Evolutionary conservation across 352 stramenopile genomes (phyloP).

Genomic region (Globisporangium carolinianum): DNA sequence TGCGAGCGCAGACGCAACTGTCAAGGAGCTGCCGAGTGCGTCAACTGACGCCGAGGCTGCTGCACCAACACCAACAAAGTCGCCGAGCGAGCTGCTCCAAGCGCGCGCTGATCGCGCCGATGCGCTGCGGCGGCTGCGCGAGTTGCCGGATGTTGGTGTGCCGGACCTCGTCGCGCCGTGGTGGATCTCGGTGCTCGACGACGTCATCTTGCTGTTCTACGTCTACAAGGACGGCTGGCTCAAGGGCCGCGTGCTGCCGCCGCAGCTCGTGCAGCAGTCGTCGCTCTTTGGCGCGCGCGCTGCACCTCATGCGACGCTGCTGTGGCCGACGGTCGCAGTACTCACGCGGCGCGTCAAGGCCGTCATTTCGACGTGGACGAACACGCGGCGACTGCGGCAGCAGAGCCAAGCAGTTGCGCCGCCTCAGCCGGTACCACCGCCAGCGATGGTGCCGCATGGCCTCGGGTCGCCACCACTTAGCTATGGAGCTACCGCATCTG

Average conservation of each 20-base stretch:
- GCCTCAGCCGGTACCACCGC: neutral
- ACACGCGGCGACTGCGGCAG: slow-evolving; percentile 14
- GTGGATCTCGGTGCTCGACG: slow-evolving; percentile 76
- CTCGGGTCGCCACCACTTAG: neutral
- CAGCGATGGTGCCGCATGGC: neutral
- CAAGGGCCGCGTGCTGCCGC: slow-evolving; percentile 31
- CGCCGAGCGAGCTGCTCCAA: slow-evolving; percentile 1
- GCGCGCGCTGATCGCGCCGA: slow-evolving; percentile 20
- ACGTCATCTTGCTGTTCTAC: slow-evolving; percentile 63
- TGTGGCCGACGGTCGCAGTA: slow-evolving; percentile 42
- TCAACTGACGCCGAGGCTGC: neutral
- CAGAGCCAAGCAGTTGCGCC: neutral
- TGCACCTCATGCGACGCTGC: slow-evolving; percentile 4
- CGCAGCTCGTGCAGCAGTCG: slow-evolving; percentile 26
- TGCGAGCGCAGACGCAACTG: neutral
- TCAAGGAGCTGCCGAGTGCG: neutral
- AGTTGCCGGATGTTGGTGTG: slow-evolving; percentile 27
- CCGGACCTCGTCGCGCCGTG: slow-evolving; percentile 40
- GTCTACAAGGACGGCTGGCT: slow-evolving; percentile 72
- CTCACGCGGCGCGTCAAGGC: slow-evolving; percentile 52
- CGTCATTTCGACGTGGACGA: slow-evolving; percentile 46
- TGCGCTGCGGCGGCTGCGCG: slow-evolving; percentile 37
- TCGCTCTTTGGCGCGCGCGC: slow-evolving; percentile 57
- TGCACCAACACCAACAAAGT: neutral
- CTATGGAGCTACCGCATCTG: too few species aligned